Evolutionary conservation across 768 basidiomycete species (phyloP).

Genomic region (Tephrocybe sp.): DNA sequence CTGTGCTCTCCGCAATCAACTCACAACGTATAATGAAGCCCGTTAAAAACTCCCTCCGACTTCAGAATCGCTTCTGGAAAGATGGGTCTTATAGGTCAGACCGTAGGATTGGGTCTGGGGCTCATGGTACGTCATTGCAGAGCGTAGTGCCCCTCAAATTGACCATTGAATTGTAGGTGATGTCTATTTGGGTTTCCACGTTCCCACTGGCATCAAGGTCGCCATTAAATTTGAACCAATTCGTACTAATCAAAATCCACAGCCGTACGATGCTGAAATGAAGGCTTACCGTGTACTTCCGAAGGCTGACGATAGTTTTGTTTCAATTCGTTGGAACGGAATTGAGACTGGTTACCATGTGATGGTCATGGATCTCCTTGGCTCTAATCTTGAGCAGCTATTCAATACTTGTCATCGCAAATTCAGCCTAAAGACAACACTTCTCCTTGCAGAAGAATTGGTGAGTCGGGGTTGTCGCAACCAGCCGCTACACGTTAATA

Average conservation of each 20-base stretch:
- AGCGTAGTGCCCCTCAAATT: background rate
- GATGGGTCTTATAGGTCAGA: constrained; percentile 98
- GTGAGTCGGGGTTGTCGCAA: constrained; percentile 48
- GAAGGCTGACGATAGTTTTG: constrained; percentile 99
- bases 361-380: constrained; percentile 97
- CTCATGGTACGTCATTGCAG: constrained; percentile 70
- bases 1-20: no score
- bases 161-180: constrained; percentile 58
- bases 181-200: constrained; percentile 99
- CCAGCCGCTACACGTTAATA: no score
- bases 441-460: constrained; percentile 94
- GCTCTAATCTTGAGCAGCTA: constrained; percentile 85
- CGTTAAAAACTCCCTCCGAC: no score
- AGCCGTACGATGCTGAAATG: constrained; percentile 97
- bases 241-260: constrained; percentile 99
- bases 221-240: constrained; percentile 99
- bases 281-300: constrained; percentile 95
- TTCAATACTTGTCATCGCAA: constrained; percentile 98
- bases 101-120: constrained; percentile 99
- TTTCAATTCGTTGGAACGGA: constrained; percentile 94
- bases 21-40: no score
- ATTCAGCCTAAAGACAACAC: constrained; percentile 94
- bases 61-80: no score
- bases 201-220: constrained; percentile 98
- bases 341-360: constrained; percentile 99